Evolutionary conservation across 768 basidiomycete species (phyloP).

Genomic region (Amanita polypyramis): DNA sequence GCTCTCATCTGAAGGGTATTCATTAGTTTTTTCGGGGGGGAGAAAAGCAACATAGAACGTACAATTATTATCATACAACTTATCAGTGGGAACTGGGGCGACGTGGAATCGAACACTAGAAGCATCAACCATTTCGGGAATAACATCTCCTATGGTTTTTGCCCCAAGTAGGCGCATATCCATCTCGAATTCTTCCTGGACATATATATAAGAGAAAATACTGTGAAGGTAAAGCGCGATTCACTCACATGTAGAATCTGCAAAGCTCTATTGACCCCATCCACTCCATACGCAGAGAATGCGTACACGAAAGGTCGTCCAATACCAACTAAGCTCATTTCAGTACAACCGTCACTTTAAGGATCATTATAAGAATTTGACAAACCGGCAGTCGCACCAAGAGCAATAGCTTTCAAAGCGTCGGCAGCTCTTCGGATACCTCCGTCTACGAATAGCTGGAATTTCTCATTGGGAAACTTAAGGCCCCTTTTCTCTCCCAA

Average conservation of each 20-base stretch:
- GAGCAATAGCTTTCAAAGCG: slow-evolving; percentile 77
- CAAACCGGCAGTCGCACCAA: slow-evolving; percentile 81
- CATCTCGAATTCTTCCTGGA: slow-evolving; percentile 96
- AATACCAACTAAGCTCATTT: slow-evolving; percentile 47
- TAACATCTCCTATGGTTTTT: slow-evolving; percentile 64
- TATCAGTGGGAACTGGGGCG: slow-evolving; percentile 58
- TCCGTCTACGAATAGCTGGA: slow-evolving; percentile 90
- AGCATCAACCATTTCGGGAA: slow-evolving; percentile 85
- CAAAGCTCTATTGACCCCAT: slow-evolving; percentile 77
- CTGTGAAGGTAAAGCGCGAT: neutral
- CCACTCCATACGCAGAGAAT: slow-evolving; percentile 79
- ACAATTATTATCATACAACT: slow-evolving; percentile 80
- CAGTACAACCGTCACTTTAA: slow-evolving; percentile 10
- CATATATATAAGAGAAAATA: neutral
- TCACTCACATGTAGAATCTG: slow-evolving; percentile 59
- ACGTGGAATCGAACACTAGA: slow-evolving; percentile 57
- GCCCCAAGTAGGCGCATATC: slow-evolving; percentile 91
- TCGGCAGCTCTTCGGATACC: slow-evolving; percentile 89
- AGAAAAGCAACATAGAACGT: slow-evolving; percentile 21
- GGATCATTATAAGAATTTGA: neutral
- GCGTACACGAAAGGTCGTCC: slow-evolving; percentile 86
- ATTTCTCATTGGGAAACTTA: slow-evolving; percentile 64
- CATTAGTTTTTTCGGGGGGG: slow-evolving; percentile 10
- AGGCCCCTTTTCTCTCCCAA: slow-evolving; percentile 59
- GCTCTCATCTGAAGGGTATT: slow-evolving; percentile 22